Base-by-base conservation (phyloP, 192 early-diverging fungal genomes). In the Coemansia sp. region DNA sequence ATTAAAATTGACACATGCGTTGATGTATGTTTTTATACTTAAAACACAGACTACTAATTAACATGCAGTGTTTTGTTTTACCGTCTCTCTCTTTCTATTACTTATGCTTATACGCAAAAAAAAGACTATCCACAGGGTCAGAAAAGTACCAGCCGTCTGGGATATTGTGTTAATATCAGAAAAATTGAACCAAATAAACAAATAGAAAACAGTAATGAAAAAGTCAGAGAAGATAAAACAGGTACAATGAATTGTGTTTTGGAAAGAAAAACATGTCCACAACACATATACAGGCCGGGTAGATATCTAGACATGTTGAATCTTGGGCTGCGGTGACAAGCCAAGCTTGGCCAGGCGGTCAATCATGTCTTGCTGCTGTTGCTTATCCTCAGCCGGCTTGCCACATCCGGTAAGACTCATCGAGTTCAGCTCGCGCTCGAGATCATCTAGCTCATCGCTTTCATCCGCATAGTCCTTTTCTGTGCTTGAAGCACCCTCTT, bases 381-480 rank as follows among this genome's bases (percentile, higher is more conserved):
- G 61, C 37, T 69, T 60, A 65, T 65, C 45, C 61, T 46, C 57
- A 7, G 43, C 54, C 16, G 39, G 65, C 57, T 15, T 62, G 61
- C 39, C 56, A 11, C 49, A 22, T 15, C 16, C 39, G 6, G 56
- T 36, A 37, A 75, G 62, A 26, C 61, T 67, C 78, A 80, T 80
- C 32, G 78, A 73, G 26, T 63, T 58, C 41, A 80, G 73, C 70
- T 80, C 78, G 42, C 73, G 73, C 67, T 80, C 78, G 39, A 80
- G 69, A 21, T 69, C 78, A 26, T 72, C 78, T 16, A 80, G 54
- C 15, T 80, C 78, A 63, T 41, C 58, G 32, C 39, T 49, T 16
- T 46, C 76, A 5, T 58, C 46, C 4, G 37, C 39, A 4, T 36
- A 49, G 8, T 65, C 52, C 16, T 26, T 56, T 8, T 67, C 63